These are phyloP conservation scores for Verticillium isaacii DNA, from an alignment of 2,329 filamentous ascomycete species.

Conservation along the genomic window DNA sequence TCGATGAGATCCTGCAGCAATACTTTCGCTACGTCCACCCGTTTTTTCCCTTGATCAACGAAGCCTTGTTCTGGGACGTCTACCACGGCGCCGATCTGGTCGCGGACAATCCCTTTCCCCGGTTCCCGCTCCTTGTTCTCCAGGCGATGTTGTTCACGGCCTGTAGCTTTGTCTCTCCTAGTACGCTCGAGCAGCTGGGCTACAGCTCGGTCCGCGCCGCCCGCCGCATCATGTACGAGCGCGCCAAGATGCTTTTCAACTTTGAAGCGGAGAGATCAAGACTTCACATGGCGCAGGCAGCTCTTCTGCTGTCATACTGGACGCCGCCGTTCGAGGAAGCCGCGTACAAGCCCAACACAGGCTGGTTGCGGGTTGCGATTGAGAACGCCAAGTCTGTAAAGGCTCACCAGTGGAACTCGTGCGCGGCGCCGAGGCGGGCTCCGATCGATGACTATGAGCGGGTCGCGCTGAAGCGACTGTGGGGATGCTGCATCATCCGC, in stretches of 20 bases:
- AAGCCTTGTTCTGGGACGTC: constrained; percentile 71
- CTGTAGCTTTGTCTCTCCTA: not conserved
- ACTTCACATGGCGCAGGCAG: constrained; percentile 1
- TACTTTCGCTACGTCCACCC: constrained; percentile 70
- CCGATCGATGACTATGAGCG: not conserved
- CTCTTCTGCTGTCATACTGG: not conserved
- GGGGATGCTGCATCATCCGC: constrained; percentile 1
- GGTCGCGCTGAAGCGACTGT: not conserved
- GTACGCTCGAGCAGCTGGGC: not conserved
- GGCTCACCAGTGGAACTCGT: not conserved
- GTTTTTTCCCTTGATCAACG: constrained; percentile 67
- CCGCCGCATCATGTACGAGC: not conserved
- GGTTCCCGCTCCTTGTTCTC: constrained; percentile 25
- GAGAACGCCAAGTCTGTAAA: constrained; percentile 1
- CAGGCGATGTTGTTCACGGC: not conserved
- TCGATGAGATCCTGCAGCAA: constrained; percentile 68
- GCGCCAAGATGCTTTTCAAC: not conserved
- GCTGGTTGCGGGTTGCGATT: not conserved
- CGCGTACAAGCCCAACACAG: not conserved
- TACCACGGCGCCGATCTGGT: constrained; percentile 54
- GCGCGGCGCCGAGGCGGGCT: not conserved
- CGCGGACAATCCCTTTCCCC: not conserved
- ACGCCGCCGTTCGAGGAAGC: constrained; percentile 1
- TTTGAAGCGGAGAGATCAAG: not conserved
- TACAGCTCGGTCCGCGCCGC: not conserved